These are phyloP conservation scores for Raffaelea deltoideospora DNA, from an alignment of 2,329 filamentous ascomycete genomes.

Conservation along the genomic window DNA sequence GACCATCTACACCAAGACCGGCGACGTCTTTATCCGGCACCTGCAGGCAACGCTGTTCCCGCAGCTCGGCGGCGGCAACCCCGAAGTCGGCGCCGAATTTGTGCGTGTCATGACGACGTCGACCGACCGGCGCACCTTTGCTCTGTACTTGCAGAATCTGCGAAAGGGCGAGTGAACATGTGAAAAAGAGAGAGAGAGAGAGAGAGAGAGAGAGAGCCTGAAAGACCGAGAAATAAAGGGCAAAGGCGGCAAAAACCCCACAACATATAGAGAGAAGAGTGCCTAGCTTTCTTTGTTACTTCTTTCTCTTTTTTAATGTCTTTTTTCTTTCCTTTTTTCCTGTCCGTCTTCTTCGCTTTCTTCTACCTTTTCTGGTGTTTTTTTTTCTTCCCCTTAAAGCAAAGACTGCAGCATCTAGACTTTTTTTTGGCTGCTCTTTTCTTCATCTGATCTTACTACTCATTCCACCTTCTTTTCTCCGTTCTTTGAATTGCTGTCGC, in stretches of 20 bases:
- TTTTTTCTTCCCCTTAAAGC: neutral
- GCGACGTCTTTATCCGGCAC: constrained; percentile 60
- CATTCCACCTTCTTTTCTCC: neutral
- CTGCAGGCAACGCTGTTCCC: constrained; percentile 50
- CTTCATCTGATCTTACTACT: neutral
- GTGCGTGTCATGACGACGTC: constrained; percentile 42
- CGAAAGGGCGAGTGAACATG: constrained; percentile 26
- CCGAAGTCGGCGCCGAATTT: constrained; percentile 43
- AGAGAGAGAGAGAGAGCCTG: constrained; percentile 23
- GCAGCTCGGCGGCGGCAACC: constrained; percentile 39
- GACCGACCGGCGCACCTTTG: constrained; percentile 44
- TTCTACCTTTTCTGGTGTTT: neutral
- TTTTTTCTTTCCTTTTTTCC: neutral
- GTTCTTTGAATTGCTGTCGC: too few relatives aligned
- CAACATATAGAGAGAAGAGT: too few relatives aligned
- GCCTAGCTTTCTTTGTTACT: neutral
- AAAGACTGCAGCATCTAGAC: too few relatives aligned
- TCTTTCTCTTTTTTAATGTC: neutral
- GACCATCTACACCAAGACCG: constrained; percentile 80
- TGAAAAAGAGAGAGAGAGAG: neutral
- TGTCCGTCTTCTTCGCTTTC: neutral
- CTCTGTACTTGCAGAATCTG: constrained; percentile 47
- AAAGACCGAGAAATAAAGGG: neutral
- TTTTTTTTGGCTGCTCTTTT: neutral
- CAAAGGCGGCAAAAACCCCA: neutral